Base-by-base conservation (phyloP, 169 alveolate genomes). In the Plasmodium coatneyi region DNA sequence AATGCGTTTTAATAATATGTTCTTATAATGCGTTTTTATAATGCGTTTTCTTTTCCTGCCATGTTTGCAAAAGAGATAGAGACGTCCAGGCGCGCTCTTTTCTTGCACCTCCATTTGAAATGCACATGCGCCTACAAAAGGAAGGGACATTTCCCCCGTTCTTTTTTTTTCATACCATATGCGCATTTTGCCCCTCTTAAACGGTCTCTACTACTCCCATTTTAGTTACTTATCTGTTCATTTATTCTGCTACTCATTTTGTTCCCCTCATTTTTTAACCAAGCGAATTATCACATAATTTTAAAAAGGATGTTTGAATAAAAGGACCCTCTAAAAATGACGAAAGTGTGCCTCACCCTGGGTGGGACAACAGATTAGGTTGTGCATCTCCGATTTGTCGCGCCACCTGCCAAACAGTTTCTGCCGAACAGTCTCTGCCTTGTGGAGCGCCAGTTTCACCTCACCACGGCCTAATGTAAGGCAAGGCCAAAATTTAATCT, bases 181-280 rank as follows among this genome's bases (percentile, higher is more conserved):
- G 76, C 76, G 28, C 36, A 66, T 66, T 66, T 66, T 66, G 36
- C 76, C 36, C 36, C 36, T 66, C 5, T 66, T 66, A 19, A 66
- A 22, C 30, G 28, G 2, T 41, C 19, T 66, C 76, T n/a, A 66
- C 36, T 66, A 25, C 36, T 25, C n/a, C 36, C 36, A 66, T n/a
- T 28, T 19, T 66, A 12, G 34, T 66, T 28, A 19, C 34, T 60
- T 6, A 22, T 28, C 36, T 66, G 76, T 19, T 66, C 41, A 16
- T 22, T 66, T 66, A 66, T 66, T 22, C 36, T 25, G 34, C 36
- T 28, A 66, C 36, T 66, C 36, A 25, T 66, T 66, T 66, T n/a
- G n/a, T n/a, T n/a, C n/a, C n/a, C n/a, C n/a, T 25, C 74, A 60
- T 60, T 66, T 66, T 22, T 66, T 66, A 66, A 66, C 76, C 76